Percentiles rank a stretch among this genome's conserved stretches.
phyloP scores from a whole-genome alignment of 2,329 filamentous ascomycete species.

The Fusarium solani-melongenae region DNA sequence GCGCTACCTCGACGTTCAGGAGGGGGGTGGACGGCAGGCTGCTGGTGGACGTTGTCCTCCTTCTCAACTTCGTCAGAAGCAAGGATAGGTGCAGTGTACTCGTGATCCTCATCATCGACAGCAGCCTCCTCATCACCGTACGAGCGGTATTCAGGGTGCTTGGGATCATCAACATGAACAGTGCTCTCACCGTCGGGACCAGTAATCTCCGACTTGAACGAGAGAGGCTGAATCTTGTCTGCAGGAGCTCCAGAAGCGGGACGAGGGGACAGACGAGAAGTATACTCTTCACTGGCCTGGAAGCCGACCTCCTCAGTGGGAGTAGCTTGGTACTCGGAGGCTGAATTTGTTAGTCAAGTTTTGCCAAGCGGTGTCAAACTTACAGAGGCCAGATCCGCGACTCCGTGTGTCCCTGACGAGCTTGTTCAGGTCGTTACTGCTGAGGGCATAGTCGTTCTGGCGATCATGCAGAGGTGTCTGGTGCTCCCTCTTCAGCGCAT shows the following conservation, averaged over 20 bases:
- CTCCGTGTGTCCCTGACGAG: constrained; percentile 80
- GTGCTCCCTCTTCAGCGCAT: constrained; percentile 80
- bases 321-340: constrained; percentile 74
- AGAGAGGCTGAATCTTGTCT: constrained; percentile 25
- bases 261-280: constrained; percentile 77
- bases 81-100: constrained; percentile 82
- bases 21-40: constrained; percentile 84
- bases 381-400: constrained; percentile 64
- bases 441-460: constrained; percentile 82
- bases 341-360: constrained; percentile 57
- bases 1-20: constrained; percentile 71
- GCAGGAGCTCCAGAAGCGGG: constrained; percentile 51
- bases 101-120: constrained; percentile 68
- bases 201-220: constrained; percentile 47
- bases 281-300: constrained; percentile 86
- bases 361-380: constrained; percentile 38
- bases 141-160: constrained; percentile 51
- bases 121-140: constrained; percentile 56
- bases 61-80: constrained; percentile 89
- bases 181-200: constrained; percentile 62
- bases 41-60: constrained; percentile 74
- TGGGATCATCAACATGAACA: constrained; percentile 80
- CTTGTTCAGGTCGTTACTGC: constrained; percentile 89
- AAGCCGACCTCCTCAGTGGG: constrained; percentile 93
- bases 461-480: constrained; percentile 66